Evolutionary conservation across 441 rosid species (phyloP), one percentile per base, ranked within the genome.

Genomic region (Bruguiera hainesii): DNA sequence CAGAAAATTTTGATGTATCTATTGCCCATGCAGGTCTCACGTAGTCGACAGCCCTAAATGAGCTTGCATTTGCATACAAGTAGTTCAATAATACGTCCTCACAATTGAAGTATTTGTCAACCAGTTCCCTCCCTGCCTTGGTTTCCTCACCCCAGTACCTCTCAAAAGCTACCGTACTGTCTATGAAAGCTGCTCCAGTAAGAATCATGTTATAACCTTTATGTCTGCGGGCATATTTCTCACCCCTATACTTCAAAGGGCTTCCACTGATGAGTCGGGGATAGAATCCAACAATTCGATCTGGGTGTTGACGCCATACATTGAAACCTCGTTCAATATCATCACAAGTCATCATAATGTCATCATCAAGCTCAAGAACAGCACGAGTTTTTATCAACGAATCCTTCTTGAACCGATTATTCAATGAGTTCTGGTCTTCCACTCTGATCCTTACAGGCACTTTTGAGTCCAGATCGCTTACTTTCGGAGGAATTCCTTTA

Each of bases 141-240:
- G 89, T 98, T 64, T 75, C 72, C 5, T 83, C 76, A 0, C 93
- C 74, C 82, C 95, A 83, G 66, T 92, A 95, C 79, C 78, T 71
- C 39, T 66, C 64, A 56, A 92, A 95, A 11, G 99, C 97, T 11
- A 86, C 28, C 48, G 74, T 74, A 16, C 60, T 72, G 66, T 95
- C 96, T 6, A 95, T 74, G 69, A 92, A 95, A 28, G 98, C 99
- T 56, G 99, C 99, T 20, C 99, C 99, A 0, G 99, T 95, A n/a
- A 95, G 89, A 63, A 95, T 85, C 91, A 95, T 78, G 59, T 95
- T 95, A 62, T 95, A 95, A 15, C 98, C 96, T 16, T 84, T 75
- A 56, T 83, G 90, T 16, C 23, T 68, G 35, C 97, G 80, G 7
- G 97, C 99, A n/a, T 80, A 87, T 67, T 84, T 90, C 85, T 95